phyloP scores from a whole-genome alignment of 192 early-diverging fungal species.

The Backusella parvicylindrica region DNA sequence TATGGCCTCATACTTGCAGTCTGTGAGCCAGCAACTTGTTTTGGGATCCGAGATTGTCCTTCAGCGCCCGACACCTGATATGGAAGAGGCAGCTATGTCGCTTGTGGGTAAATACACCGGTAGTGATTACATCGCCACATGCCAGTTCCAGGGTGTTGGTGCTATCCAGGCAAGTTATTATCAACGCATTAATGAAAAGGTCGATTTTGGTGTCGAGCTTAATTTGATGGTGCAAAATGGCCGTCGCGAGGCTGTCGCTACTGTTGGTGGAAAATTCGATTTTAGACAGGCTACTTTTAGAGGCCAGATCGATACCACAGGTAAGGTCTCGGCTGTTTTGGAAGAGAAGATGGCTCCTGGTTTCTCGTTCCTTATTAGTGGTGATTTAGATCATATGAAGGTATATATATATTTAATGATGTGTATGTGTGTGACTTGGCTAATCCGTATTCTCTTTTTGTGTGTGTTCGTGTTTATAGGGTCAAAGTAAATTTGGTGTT shows the following conservation, averaged over 20 bases:
- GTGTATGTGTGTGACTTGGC: neutral
- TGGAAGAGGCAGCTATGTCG: conserved; percentile 73
- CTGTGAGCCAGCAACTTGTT: conserved; percentile 76
- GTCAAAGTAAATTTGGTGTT: conserved; percentile 79
- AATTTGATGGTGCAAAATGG: conserved; percentile 70
- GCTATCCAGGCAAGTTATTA: conserved; percentile 83
- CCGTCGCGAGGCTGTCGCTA: conserved; percentile 85
- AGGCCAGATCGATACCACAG: conserved; percentile 86
- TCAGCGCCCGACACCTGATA: conserved; percentile 79
- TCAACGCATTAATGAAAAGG: conserved; percentile 87
- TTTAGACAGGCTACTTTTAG: conserved; percentile 89
- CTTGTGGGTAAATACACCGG: conserved; percentile 70
- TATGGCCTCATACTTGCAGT: conserved; percentile 87
- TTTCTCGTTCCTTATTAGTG: conserved; percentile 84
- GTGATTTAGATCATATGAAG: conserved; percentile 91
- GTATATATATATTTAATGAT: neutral
- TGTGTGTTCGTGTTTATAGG: conserved; percentile 24
- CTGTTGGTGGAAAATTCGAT: conserved; percentile 97
- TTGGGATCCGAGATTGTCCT: conserved; percentile 84
- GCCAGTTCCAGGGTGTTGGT: conserved; percentile 63
- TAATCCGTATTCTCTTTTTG: too few species aligned
- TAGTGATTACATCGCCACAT: conserved; percentile 63
- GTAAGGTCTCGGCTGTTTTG: conserved; percentile 81
- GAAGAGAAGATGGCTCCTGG: conserved; percentile 97
- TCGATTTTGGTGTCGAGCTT: conserved; percentile 90